phyloP scores from a whole-genome alignment of 768 basidiomycete genomes.

The Cystobasidium tubakii region DNA sequence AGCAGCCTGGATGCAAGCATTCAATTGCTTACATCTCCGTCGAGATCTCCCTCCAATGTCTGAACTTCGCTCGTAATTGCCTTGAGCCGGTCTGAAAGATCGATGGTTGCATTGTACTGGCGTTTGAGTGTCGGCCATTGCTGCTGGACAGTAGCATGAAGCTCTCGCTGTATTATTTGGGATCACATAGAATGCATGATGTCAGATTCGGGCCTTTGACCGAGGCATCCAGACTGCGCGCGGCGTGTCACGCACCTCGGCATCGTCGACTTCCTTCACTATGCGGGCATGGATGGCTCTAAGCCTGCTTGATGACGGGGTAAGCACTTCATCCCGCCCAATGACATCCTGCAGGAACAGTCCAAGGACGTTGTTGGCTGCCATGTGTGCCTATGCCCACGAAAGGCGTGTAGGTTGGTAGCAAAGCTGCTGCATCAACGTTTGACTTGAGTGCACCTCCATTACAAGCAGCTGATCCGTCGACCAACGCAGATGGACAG shows the following conservation, averaged over 20 bases:
- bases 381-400: neutral
- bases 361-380: neutral
- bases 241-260: neutral
- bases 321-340: conserved; percentile 6
- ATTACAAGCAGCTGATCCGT: too few species aligned
- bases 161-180: neutral
- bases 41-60: neutral
- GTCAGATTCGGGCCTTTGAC: neutral
- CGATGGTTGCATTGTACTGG: conserved; percentile 3
- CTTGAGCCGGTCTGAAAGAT: conserved; percentile 12
- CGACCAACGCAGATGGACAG: too few species aligned
- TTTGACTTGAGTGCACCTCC: too few species aligned
- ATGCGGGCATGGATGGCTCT: conserved; percentile 16
- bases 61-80: neutral
- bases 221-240: neutral
- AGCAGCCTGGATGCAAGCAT: neutral
- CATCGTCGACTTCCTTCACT: conserved; percentile 10
- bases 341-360: conserved; percentile 24
- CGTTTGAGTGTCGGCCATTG: conserved; percentile 25
- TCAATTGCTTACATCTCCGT: neutral
- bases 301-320: conserved; percentile 4
- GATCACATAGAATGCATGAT: neutral
- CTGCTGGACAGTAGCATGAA: conserved; percentile 17
- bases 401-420: neutral
- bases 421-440: too few species aligned